Evolutionary conservation across 768 basidiomycete genomes (phyloP), one percentile per base, ranked within the genome.

Genomic region (Gloeopeniophorella convolvens): DNA sequence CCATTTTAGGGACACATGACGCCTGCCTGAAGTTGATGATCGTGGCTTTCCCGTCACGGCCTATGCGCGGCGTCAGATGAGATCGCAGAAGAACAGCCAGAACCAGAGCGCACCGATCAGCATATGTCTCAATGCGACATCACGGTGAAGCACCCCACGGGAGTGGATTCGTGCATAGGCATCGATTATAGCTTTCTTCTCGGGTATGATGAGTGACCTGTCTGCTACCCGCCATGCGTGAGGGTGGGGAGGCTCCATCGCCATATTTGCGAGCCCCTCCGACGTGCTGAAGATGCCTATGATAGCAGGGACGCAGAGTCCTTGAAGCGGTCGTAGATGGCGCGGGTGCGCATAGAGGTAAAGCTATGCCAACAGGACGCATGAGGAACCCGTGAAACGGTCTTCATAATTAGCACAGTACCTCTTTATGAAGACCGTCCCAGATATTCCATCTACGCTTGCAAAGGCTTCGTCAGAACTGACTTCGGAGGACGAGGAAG

Each of bases 171-270:
- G 68, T 37, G 69, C 61, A 55, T 76, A 77, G 9, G 79, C 76
- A 4, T 69, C 66, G 15, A 84, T 63, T 48, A 77, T 73, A 24
- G 67, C 68, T 50, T 72, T 64, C 63, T 83, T 83, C 48, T 82
- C 64, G 11, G 68, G 57, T 11, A 59, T 58, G 2, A 80, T 78
- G 77, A 84, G 82, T 31, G 68, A 71, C 5, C 72, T 62, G 5
- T 73, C 76, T 5, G 83, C 77, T 48, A 80, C 73, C 48, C 79
- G 71, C 80, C 82, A 83, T 59, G 80, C 78, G 5, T 70, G 70
- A 11, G 64, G 67, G 55, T 83, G 78, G 1, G 83, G 82, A 11
- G 73, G 65, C 58, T 78, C 78, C 71, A 80, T 75, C 8, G 73
- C 68, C 5, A 76, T 59, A 54, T 70, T 70, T 37, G 49, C 44